A percentile compares a stretch with the other conserved stretches of the same genome.
phyloP scores from a whole-genome alignment of 2,329 filamentous ascomycete genomes.

The Alternaria rosae region DNA sequence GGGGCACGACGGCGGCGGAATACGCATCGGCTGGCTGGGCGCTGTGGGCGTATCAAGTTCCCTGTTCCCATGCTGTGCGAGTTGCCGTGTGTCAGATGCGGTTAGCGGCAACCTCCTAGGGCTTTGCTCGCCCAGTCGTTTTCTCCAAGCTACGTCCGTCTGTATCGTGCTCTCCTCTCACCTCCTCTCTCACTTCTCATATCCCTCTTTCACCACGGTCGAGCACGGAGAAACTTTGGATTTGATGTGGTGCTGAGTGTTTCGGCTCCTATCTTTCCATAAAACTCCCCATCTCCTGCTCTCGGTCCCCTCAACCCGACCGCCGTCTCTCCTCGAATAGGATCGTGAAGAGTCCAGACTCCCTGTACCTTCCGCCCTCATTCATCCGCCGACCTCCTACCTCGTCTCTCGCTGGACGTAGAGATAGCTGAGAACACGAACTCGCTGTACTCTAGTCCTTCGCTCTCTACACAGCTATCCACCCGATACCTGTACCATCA shows the following conservation, averaged over 20 bases:
- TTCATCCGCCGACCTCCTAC: conserved; percentile 26
- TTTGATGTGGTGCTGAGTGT: conserved; percentile 49
- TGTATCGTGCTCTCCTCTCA: conserved; percentile 40
- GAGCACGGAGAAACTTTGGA: conserved; percentile 49
- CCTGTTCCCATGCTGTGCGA: conserved; percentile 44
- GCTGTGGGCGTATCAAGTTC: conserved; percentile 22
- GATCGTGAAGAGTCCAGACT: conserved; percentile 43
- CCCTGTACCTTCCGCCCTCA: conserved; percentile 37
- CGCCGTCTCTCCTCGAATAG: conserved; percentile 46
- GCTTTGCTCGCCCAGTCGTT: conserved; percentile 45
- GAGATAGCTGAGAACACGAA: conserved; percentile 35
- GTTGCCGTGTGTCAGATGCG: conserved; percentile 28
- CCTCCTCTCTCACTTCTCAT: conserved; percentile 38
- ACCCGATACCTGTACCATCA: conserved; percentile 33
- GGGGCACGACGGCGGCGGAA: conserved; percentile 20
- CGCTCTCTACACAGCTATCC: conserved; percentile 51
- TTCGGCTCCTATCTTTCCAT: conserved; percentile 45
- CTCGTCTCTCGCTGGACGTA: conserved; percentile 41
- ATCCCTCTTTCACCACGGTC: conserved; percentile 44
- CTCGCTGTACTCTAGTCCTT: conserved; percentile 44
- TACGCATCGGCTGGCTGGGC: conserved; percentile 22
- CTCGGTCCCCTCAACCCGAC: conserved; percentile 44
- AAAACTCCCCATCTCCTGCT: conserved; percentile 48
- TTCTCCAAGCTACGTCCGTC: conserved; percentile 46
- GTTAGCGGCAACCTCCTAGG: conserved; percentile 37